A percentile compares a stretch with the other conserved stretches of the same genome.
Conservation (phyloP, 1,139 yeast species). For the Saccharomyces hybrid region DNA sequence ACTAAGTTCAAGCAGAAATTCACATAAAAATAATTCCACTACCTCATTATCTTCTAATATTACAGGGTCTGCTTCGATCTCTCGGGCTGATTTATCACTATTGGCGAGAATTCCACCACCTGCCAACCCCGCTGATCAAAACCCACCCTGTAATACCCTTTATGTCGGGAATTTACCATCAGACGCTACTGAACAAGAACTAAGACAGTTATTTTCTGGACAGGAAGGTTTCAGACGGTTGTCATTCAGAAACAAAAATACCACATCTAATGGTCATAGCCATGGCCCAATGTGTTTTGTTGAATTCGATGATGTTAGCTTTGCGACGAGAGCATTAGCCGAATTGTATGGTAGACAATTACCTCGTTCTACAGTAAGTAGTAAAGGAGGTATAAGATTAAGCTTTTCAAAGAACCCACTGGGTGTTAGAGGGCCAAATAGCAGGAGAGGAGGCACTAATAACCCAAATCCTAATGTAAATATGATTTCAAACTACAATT, state of each 20-base stretch:
- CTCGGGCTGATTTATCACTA: constrained; percentile 62
- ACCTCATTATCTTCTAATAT: constrained; percentile 8
- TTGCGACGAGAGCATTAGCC: constrained; percentile 88
- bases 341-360: constrained; percentile 83
- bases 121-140: constrained; percentile 97
- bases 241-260: constrained; percentile 72
- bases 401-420: constrained; percentile 93
- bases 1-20: constrained; percentile 10
- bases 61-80: constrained; percentile 21
- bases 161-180: constrained; percentile 97
- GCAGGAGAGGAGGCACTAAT: constrained; percentile 24
- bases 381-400: constrained; percentile 89
- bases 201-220: constrained; percentile 76
- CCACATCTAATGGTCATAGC: constrained; percentile 33
- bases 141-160: constrained; percentile 94
- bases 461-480: constrained; percentile 3
- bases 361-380: constrained; percentile 56
- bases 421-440: constrained; percentile 71
- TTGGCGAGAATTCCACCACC: constrained; percentile 86
- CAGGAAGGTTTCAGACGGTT: constrained; percentile 89
- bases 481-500: constrained; percentile 3
- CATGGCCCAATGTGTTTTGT: constrained; percentile 99
- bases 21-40: constrained; percentile 7
- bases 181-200: constrained; percentile 90
- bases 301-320: constrained; percentile 91